A percentile compares a stretch with the other conserved stretches of the same genome.
These are phyloP conservation scores for Leptographium procerum DNA, from an alignment of 2,329 filamentous ascomycete species.

Conservation along the genomic window DNA sequence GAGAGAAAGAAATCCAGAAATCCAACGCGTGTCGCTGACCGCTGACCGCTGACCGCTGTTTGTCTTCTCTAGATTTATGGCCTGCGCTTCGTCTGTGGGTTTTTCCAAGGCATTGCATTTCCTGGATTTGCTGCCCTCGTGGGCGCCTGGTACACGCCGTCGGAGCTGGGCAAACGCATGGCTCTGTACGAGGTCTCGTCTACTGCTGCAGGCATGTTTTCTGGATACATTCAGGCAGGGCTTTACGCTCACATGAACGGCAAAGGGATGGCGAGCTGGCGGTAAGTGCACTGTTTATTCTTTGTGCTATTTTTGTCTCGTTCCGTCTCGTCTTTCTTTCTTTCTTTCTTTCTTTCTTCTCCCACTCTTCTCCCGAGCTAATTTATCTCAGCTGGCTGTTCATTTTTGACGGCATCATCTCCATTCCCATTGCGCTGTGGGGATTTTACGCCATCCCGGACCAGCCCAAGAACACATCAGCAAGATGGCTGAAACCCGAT, in stretches of 20 bases:
- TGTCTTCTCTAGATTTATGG: neutral
- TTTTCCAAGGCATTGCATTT: conserved; percentile 1
- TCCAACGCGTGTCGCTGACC: neutral
- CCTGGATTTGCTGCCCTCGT: neutral
- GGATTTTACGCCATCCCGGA: conserved; percentile 14
- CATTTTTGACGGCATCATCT: conserved; percentile 23
- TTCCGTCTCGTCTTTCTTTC: neutral
- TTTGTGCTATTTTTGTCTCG: no score
- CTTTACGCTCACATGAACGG: conserved; percentile 24
- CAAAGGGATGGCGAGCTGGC: conserved; percentile 15
- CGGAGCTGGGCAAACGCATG: conserved; percentile 1
- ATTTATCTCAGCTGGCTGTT: conserved; percentile 21
- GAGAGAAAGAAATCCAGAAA: no score
- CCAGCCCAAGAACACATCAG: conserved; percentile 1
- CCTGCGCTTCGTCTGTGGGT: neutral
- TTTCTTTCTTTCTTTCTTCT: neutral
- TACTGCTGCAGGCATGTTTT: conserved; percentile 1
- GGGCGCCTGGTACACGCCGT: neutral
- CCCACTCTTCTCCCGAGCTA: no score
- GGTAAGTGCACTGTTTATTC: conserved; percentile 17
- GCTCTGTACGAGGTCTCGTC: neutral
- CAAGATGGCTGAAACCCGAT: neutral
- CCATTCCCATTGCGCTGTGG: conserved; percentile 12
- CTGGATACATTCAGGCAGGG: conserved; percentile 24
- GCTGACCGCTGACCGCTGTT: no score